Evolutionary conservation across 1,284 basidiomycete species (phyloP).

Genomic region (Apiotrichum domesticum): DNA sequence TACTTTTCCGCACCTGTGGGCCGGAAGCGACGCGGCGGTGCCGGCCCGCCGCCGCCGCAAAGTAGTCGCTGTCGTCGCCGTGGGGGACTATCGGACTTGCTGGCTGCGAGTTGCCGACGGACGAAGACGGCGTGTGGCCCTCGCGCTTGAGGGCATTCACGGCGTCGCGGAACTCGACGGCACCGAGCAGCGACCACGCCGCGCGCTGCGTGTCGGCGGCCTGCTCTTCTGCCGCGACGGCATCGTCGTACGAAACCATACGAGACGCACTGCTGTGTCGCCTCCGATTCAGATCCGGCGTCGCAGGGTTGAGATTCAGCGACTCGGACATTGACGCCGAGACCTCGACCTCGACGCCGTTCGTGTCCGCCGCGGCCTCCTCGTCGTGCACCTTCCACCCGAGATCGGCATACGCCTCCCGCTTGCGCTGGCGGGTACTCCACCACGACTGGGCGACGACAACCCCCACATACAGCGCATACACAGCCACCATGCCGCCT

Average conservation of each 20-base stretch:
- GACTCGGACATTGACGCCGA: background rate
- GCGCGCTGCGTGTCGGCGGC: slow-evolving; percentile 25
- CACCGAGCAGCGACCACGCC: slow-evolving; percentile 16
- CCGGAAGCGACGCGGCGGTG: slow-evolving; percentile 6
- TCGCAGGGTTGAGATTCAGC: background rate
- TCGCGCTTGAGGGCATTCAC: slow-evolving; percentile 65
- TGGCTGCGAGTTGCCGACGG: background rate
- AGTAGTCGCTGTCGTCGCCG: slow-evolving; percentile 5
- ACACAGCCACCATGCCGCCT: slow-evolving; percentile 64
- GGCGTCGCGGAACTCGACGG: slow-evolving; percentile 43
- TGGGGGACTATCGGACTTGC: background rate
- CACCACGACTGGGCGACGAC: slow-evolving; percentile 78
- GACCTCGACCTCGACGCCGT: slow-evolving; percentile 2
- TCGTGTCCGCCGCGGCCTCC: background rate
- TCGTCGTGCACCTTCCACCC: slow-evolving; percentile 14
- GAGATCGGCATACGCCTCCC: slow-evolving; percentile 38
- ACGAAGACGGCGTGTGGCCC: slow-evolving; percentile 24
- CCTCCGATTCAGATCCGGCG: background rate
- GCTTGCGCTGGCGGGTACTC: slow-evolving; percentile 46
- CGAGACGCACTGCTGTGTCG: background rate
- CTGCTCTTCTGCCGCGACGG: background rate
- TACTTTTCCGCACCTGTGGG: background rate
- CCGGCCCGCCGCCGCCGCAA: background rate
- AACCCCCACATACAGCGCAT: slow-evolving; percentile 67
- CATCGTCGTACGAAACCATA: background rate